Evolutionary conservation across 139 green algal genomes (phyloP).

Genomic region (Coelastrella sp.): DNA sequence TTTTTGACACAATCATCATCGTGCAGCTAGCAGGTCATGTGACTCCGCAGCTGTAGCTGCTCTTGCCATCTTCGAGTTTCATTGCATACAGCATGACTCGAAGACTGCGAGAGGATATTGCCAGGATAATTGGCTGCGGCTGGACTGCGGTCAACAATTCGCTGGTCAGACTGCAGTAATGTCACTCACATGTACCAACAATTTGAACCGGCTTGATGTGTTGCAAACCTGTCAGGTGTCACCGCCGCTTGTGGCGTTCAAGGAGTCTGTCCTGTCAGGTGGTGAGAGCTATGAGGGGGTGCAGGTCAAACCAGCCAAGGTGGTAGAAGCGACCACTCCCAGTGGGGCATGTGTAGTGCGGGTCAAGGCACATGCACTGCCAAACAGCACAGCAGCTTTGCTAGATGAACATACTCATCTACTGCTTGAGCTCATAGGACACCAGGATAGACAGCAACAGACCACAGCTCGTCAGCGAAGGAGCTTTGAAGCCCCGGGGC

Average conservation of each 20-base stretch:
- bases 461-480: constrained; percentile 15
- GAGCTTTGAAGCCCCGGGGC: constrained; percentile 10
- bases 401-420: constrained; percentile 75
- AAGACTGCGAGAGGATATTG: too few relatives aligned
- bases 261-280: constrained; percentile 81
- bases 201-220: too few relatives aligned
- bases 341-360: constrained; percentile 78
- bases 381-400: constrained; percentile 38
- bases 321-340: constrained; percentile 86
- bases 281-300: constrained; percentile 59
- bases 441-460: constrained; percentile 23
- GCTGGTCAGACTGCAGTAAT: too few relatives aligned
- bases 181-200: too few relatives aligned
- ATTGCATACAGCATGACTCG: too few relatives aligned
- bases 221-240: constrained; percentile 75
- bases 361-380: constrained; percentile 70
- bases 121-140: too few relatives aligned
- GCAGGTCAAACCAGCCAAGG: constrained; percentile 11
- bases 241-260: constrained; percentile 94
- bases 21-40: too few relatives aligned
- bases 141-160: too few relatives aligned
- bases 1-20: too few relatives aligned
- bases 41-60: too few relatives aligned
- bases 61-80: too few relatives aligned
- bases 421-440: constrained; percentile 52